Evolutionary conservation across 306 rosid genomes (phyloP).

Genomic region (Cucurbita argyrosperma): DNA sequence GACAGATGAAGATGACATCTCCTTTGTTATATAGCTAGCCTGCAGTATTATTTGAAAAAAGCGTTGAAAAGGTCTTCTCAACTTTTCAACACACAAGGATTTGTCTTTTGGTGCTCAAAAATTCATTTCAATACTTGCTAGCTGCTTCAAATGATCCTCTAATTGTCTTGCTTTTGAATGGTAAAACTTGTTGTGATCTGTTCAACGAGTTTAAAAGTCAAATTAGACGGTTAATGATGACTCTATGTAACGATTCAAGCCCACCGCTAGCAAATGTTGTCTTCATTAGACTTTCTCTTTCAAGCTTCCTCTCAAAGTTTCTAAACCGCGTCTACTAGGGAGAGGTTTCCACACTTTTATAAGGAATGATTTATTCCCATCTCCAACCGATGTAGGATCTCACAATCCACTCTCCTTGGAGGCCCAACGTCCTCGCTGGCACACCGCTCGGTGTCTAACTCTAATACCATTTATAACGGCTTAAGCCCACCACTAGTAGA

Average conservation of each 20-base stretch:
- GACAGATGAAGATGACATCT: conserved; percentile 3
- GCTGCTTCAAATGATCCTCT: background rate
- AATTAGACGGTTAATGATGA: background rate
- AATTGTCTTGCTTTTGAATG: background rate
- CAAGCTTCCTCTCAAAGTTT: too few relatives aligned
- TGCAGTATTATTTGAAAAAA: background rate
- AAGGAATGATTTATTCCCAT: too few relatives aligned
- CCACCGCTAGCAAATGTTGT: too few relatives aligned
- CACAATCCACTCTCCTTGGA: too few relatives aligned
- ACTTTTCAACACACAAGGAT: background rate
- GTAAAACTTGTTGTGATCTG: background rate
- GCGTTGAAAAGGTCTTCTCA: background rate
- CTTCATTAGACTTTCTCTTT: too few relatives aligned
- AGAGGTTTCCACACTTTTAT: too few relatives aligned
- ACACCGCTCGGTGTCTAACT: too few relatives aligned
- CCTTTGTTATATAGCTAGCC: background rate
- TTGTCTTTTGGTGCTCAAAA: background rate
- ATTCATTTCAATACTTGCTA: background rate
- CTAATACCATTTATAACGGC: too few relatives aligned
- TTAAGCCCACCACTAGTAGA: too few relatives aligned
- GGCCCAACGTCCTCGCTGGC: too few relatives aligned
- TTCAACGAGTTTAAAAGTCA: background rate
- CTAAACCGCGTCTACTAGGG: too few relatives aligned
- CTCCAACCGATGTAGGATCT: too few relatives aligned
- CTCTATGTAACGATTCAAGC: background rate